These are phyloP conservation scores for Yamadazyma aaseri DNA, from an alignment of 1,139 yeast genomes.

Conservation along the genomic window DNA sequence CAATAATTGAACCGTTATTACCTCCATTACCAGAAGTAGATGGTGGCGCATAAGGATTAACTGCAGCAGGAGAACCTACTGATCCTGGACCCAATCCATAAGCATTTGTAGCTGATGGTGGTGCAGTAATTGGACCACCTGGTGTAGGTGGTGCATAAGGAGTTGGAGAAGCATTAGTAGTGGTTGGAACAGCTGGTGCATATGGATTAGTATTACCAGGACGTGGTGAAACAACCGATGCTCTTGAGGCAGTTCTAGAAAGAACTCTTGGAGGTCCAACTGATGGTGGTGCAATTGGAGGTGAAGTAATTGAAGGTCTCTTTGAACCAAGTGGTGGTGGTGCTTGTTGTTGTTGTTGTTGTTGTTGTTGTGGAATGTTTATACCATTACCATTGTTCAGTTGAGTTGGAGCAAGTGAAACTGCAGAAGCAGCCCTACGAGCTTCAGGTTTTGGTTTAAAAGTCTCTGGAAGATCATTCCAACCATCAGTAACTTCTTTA, in stretches of 20 bases:
- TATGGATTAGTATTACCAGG: conserved; percentile 16
- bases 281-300: conserved; percentile 22
- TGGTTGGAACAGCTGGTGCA: conserved; percentile 8
- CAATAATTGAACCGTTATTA: neutral
- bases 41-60: conserved; percentile 18
- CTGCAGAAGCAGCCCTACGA: conserved; percentile 50
- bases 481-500: conserved; percentile 72
- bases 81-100: conserved; percentile 15
- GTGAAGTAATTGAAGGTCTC: conserved; percentile 15
- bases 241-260: conserved; percentile 29
- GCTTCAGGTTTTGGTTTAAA: conserved; percentile 50
- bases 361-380: too few relatives aligned
- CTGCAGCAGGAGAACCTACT: conserved; percentile 10
- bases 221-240: conserved; percentile 15
- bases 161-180: conserved; percentile 5
- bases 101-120: conserved; percentile 14
- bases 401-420: conserved; percentile 26
- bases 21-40: neutral
- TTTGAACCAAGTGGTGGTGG: conserved; percentile 11
- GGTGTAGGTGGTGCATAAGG: conserved; percentile 13
- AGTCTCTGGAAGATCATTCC: conserved; percentile 90
- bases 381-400: too few relatives aligned
- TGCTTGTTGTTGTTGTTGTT: conserved; percentile 25
- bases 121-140: conserved; percentile 12
- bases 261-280: conserved; percentile 32